Conservation (phyloP, 768 basidiomycete species). For the Termitomyces sp. region DNA sequence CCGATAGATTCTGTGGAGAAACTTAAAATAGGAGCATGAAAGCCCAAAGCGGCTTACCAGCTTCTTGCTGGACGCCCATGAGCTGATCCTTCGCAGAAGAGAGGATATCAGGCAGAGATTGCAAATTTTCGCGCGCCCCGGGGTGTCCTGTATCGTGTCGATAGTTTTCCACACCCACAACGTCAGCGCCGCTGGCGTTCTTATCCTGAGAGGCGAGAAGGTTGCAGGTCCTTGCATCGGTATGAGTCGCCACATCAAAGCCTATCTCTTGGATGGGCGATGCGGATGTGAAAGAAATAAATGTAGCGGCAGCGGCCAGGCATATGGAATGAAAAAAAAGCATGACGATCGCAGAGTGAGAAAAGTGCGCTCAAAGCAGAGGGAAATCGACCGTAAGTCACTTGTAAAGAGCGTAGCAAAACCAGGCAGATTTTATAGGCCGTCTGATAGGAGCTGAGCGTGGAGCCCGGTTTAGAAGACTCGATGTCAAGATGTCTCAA, state of each 20-base stretch:
- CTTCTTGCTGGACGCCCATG: neutral
- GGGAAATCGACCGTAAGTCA: neutral
- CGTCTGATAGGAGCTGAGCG: neutral
- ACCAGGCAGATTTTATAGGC: neutral
- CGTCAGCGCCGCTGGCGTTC: neutral
- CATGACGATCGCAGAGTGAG: neutral
- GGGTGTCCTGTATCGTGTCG: neutral
- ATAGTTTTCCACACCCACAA: neutral
- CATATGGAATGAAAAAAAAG: neutral
- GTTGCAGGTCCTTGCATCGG: no score
- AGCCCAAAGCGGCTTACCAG: neutral
- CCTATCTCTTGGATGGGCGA: neutral
- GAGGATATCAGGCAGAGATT: neutral
- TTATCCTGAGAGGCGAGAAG: neutral
- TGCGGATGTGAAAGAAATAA: neutral
- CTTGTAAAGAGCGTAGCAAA: neutral
- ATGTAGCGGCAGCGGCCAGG: neutral
- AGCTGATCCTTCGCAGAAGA: neutral
- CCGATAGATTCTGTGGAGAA: neutral
- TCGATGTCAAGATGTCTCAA: neutral
- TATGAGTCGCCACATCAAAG: neutral
- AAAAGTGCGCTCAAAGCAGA: neutral
- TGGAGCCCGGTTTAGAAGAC: neutral
- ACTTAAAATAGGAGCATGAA: neutral
- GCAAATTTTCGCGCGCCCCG: neutral